These are phyloP conservation scores for Antitrichia curtipendula DNA, from an alignment of 225 moss, liverwort and hornwort genomes.

Conservation along the genomic window DNA sequence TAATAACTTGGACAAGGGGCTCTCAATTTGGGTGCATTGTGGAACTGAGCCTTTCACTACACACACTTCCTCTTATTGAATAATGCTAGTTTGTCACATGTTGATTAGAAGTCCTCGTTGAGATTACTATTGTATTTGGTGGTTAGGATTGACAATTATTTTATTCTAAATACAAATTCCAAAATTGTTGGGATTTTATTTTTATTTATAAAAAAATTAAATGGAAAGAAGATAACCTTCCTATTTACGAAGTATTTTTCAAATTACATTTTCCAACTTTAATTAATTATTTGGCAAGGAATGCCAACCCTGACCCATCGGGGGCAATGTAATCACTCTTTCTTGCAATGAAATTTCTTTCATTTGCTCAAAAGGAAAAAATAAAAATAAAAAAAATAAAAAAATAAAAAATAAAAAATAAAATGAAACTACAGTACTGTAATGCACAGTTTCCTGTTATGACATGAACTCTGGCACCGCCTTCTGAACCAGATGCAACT, in stretches of 20 bases:
- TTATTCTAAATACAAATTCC: too few species aligned
- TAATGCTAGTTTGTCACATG: too few species aligned
- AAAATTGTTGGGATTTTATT: too few species aligned
- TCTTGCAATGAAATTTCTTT: neutral
- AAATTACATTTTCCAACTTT: neutral
- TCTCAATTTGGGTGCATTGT: too few species aligned
- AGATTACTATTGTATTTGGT: accelerated
- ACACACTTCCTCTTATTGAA: too few species aligned
- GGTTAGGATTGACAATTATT: too few species aligned
- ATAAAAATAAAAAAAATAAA: too few species aligned
- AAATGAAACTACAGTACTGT: too few species aligned
- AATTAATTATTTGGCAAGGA: neutral
- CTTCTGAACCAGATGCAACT: too few species aligned
- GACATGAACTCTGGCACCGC: neutral
- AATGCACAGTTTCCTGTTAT: neutral
- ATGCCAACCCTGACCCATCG: neutral
- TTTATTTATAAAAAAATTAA: neutral
- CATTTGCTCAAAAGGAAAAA: neutral
- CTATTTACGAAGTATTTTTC: neutral
- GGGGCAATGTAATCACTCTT: neutral
- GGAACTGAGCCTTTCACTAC: neutral
- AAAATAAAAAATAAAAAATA: too few species aligned
- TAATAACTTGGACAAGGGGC: too few species aligned
- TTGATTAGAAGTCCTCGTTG: too few species aligned
- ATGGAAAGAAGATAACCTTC: neutral